phyloP scores from a whole-genome alignment of 2,329 filamentous ascomycete genomes.

The Alternaria triticimaculans region DNA sequence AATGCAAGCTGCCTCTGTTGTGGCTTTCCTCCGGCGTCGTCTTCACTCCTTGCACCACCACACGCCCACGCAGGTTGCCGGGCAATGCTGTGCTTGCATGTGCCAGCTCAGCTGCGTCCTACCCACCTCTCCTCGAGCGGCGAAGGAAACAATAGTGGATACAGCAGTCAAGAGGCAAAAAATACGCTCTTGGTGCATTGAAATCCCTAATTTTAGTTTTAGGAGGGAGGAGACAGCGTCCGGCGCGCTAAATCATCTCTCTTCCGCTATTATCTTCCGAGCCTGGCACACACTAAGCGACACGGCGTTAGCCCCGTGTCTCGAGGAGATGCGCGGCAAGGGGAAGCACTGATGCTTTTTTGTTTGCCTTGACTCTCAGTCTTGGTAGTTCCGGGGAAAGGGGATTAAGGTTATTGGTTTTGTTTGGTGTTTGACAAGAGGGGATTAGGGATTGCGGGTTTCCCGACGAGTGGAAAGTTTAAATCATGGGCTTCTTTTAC shows the following conservation, averaged over 20 bases:
- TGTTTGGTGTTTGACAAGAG: constrained; percentile 2
- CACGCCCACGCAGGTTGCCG: neutral
- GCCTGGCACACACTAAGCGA: neutral
- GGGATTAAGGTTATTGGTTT: constrained; percentile 3
- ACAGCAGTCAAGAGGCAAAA: neutral
- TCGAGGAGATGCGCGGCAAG: neutral
- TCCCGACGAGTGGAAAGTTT: neutral
- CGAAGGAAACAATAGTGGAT: neutral
- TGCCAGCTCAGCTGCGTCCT: neutral
- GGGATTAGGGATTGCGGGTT: neutral
- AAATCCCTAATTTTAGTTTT: constrained; percentile 1
- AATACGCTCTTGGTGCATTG: neutral
- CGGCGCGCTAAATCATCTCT: neutral
- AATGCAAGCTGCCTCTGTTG: neutral
- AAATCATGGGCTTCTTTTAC: neutral
- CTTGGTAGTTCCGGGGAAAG: neutral
- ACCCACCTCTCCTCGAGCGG: neutral
- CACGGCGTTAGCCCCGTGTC: neutral
- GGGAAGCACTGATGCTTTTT: neutral
- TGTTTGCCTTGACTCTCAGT: neutral
- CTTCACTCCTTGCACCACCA: neutral
- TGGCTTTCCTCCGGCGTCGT: neutral
- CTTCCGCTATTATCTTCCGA: neutral
- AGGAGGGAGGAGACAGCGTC: neutral
- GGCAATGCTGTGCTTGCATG: neutral